A percentile compares a stretch with the other conserved stretches of the same genome.
phyloP scores from a whole-genome alignment of 192 early-diverging fungal species.

The Backusella morwellensis region DNA sequence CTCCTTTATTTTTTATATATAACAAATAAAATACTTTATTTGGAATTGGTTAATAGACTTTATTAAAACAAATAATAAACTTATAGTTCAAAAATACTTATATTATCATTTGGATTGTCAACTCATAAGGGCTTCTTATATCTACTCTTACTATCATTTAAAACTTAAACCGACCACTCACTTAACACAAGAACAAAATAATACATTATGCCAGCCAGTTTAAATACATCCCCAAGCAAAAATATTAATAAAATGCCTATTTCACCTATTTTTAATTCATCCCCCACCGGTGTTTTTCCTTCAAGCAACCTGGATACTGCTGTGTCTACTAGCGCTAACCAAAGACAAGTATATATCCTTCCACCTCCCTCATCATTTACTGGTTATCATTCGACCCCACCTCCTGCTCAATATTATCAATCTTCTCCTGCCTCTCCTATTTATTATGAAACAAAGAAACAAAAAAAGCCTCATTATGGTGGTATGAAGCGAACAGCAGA shows the following conservation, averaged over 20 bases:
- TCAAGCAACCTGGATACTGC: neutral
- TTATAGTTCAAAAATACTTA: neutral
- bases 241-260: neutral
- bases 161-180: no score
- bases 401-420: neutral
- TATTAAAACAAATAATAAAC: neutral
- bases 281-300: neutral
- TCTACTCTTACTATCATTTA: no score
- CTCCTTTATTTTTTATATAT: neutral
- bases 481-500: neutral
- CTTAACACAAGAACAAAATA: neutral
- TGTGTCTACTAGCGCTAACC: neutral
- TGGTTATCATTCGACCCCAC: slow-evolving; percentile 1
- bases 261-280: neutral
- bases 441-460: neutral
- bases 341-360: neutral
- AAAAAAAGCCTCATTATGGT: neutral
- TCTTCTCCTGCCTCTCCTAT: neutral
- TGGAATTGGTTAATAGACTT: no score
- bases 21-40: no score
- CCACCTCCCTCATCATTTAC: slow-evolving; percentile 17
- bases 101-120: neutral
- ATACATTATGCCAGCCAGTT: neutral
- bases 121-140: no score
- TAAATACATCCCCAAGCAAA: neutral